phyloP scores from a whole-genome alignment of 2,329 filamentous ascomycete genomes.

The Penicillium nordicum region DNA sequence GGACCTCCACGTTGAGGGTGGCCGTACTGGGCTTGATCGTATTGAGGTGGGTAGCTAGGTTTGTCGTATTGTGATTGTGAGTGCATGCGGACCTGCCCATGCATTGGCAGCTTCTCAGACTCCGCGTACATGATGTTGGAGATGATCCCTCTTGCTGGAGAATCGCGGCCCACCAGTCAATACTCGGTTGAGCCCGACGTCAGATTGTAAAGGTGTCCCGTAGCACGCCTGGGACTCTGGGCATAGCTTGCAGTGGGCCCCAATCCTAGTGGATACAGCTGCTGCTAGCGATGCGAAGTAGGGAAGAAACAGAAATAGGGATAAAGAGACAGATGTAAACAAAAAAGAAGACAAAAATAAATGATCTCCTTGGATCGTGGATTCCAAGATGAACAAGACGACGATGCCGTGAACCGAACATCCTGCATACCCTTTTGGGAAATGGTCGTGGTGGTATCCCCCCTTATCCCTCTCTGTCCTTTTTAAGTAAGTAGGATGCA shows the following conservation, averaged over 20 bases:
- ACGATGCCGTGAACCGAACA: background rate
- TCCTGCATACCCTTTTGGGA: background rate
- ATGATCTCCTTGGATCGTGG: background rate
- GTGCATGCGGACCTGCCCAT: background rate
- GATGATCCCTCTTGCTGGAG: background rate
- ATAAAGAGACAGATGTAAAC: background rate
- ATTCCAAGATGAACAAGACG: background rate
- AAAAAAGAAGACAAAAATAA: background rate
- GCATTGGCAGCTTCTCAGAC: background rate
- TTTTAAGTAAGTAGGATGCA: background rate
- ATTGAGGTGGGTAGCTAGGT: background rate
- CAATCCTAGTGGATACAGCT: background rate
- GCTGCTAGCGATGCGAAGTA: background rate
- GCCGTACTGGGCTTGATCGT: background rate
- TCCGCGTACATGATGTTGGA: background rate
- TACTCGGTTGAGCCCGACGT: background rate
- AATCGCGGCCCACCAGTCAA: background rate
- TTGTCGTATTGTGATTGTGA: background rate
- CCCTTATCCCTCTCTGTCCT: background rate
- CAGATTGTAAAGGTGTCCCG: background rate
- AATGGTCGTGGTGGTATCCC: background rate
- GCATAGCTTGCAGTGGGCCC: background rate
- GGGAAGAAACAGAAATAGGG: background rate
- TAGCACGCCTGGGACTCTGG: background rate
- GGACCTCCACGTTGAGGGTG: background rate